Conservation (phyloP, 345 rosid genomes). For the Salix dunnii region DNA sequence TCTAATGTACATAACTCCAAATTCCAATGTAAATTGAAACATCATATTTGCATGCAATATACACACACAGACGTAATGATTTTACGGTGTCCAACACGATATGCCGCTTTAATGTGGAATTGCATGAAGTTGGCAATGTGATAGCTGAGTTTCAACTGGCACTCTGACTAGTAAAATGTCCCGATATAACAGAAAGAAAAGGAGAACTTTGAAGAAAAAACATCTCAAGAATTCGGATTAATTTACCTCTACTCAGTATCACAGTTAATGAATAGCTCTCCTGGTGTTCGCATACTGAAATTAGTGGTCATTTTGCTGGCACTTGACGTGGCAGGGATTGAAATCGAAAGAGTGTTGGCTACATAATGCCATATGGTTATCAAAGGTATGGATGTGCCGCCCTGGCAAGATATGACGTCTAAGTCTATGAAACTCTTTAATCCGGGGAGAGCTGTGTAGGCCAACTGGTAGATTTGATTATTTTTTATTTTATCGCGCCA, state of each 20-base stretch:
- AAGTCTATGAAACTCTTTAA: too few relatives aligned
- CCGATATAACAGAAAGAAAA: background rate
- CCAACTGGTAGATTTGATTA: too few relatives aligned
- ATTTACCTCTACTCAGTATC: too few relatives aligned
- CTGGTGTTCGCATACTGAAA: background rate
- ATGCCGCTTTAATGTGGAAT: background rate
- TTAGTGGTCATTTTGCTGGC: background rate
- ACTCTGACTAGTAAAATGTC: background rate
- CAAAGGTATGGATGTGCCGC: too few relatives aligned
- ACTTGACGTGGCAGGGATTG: background rate
- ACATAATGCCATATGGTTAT: background rate
- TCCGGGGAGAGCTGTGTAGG: too few relatives aligned
- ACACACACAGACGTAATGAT: background rate
- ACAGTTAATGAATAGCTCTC: background rate
- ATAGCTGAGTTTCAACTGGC: background rate
- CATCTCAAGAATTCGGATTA: background rate
- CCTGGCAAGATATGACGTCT: too few relatives aligned
- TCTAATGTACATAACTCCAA: slow-evolving; percentile 53
- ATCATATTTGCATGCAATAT: slow-evolving; percentile 2
- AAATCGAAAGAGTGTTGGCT: background rate
- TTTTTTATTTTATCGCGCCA: too few relatives aligned
- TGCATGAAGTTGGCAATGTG: background rate
- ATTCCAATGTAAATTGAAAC: slow-evolving; percentile 19
- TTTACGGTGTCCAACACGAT: background rate
- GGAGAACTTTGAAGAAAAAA: background rate